Conservation (phyloP, 2,329 filamentous ascomycete genomes). For the Rasamsonia emersonii region DNA sequence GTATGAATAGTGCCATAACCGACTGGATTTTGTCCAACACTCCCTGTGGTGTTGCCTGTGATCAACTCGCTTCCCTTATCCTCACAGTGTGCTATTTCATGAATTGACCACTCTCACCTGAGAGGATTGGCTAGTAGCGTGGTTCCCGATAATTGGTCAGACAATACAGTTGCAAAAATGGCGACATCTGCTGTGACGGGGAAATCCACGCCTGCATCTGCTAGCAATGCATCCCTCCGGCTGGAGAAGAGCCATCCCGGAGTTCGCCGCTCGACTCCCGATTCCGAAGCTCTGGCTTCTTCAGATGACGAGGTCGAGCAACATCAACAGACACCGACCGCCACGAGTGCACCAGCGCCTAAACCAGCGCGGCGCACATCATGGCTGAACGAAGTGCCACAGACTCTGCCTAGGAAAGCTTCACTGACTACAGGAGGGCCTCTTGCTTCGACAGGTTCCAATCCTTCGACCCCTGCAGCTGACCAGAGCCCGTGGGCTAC, state of each 20-base stretch:
- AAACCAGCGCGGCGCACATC: constrained; percentile 66
- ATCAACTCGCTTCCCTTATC: too few relatives aligned
- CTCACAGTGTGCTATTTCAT: too few relatives aligned
- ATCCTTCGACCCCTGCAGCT: constrained; percentile 67
- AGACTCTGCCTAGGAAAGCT: constrained; percentile 59
- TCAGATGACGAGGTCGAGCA: constrained; percentile 85
- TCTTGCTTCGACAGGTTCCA: constrained; percentile 70
- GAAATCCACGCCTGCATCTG: constrained; percentile 32
- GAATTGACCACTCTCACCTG: constrained; percentile 21
- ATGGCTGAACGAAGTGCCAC: constrained; percentile 77
- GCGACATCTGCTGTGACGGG: constrained; percentile 32
- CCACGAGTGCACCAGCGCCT: constrained; percentile 40
- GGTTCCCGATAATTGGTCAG: too few relatives aligned
- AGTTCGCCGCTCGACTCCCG: constrained; percentile 75
- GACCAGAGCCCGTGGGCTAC: constrained; percentile 47
- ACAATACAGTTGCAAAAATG: too few relatives aligned
- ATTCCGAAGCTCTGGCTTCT: constrained; percentile 86
- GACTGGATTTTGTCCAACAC: too few relatives aligned
- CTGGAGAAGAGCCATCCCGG: constrained; percentile 64
- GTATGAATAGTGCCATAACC: too few relatives aligned
- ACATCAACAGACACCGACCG: constrained; percentile 46
- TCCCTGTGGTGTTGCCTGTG: too few relatives aligned
- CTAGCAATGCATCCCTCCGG: constrained; percentile 55
- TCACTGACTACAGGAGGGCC: constrained; percentile 64
- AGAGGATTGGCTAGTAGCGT: too few relatives aligned